Evolutionary conservation across 257 asterid genomes (phyloP).

Genomic region (Przewalskia tangutica): DNA sequence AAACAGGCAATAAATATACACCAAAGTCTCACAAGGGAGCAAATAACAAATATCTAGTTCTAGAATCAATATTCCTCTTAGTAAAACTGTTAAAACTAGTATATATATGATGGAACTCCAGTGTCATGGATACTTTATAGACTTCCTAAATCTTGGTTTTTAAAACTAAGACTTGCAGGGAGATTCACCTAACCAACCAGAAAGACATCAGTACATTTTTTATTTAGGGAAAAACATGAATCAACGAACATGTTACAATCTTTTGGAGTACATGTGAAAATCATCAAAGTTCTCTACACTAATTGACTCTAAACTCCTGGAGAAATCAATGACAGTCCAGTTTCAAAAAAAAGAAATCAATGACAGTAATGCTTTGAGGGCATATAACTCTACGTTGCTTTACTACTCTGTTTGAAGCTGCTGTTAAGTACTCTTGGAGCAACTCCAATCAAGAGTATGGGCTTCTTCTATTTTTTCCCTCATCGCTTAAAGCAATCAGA

Average conservation of each 20-base stretch:
- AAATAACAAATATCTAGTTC: neutral
- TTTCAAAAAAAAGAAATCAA: neutral
- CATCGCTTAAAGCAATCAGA: neutral
- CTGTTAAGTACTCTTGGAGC: neutral
- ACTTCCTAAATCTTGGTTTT: neutral
- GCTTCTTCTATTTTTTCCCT: neutral
- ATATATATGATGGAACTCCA: neutral
- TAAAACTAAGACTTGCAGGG: neutral
- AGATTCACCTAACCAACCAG: neutral
- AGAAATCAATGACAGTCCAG: neutral
- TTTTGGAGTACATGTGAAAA: neutral
- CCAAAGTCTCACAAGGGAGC: neutral
- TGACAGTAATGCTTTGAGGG: neutral
- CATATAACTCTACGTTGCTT: neutral
- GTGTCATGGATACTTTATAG: neutral
- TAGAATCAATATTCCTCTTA: neutral
- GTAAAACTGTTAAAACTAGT: neutral
- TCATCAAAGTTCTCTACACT: neutral
- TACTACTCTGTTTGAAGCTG: neutral
- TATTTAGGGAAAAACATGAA: neutral
- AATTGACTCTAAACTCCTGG: neutral
- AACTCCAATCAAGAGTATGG: neutral
- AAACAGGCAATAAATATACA: neutral
- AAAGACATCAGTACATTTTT: neutral
- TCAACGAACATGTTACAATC: neutral